Percentiles rank a stretch among this genome's conserved stretches.
phyloP scores from a whole-genome alignment of 129 eudicot genomes.

The Ambrosia artemisiifolia region DNA sequence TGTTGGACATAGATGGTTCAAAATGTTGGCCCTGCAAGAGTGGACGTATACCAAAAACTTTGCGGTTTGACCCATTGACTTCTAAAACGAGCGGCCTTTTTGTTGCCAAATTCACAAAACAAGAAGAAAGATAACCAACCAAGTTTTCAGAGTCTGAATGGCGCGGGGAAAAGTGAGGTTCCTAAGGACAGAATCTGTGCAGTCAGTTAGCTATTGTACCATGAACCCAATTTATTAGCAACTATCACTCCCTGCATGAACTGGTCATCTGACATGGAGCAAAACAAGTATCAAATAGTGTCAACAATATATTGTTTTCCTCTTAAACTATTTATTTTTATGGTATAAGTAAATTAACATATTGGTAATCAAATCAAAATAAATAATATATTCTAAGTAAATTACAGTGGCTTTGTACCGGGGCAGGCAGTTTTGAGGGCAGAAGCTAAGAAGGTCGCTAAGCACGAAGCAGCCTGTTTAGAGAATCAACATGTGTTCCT shows the following conservation, averaged over 20 bases:
- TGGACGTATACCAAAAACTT: slow-evolving; percentile 62
- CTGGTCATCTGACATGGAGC: not conserved
- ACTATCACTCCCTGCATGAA: not conserved
- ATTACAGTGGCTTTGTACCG: too few relatives aligned
- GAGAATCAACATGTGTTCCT: too few relatives aligned
- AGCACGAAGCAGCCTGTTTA: too few relatives aligned
- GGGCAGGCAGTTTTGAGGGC: too few relatives aligned
- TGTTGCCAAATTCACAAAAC: slow-evolving; percentile 83
- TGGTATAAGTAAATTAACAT: not conserved
- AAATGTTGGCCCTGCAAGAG: slow-evolving; percentile 73
- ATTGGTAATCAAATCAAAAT: too few relatives aligned
- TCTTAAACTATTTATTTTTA: not conserved
- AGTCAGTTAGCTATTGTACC: slow-evolving; percentile 12
- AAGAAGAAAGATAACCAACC: slow-evolving; percentile 25
- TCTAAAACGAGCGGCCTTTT: slow-evolving; percentile 95
- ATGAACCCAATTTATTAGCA: not conserved
- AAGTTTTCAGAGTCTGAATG: slow-evolving; percentile 11
- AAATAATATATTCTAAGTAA: too few relatives aligned
- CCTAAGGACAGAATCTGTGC: not conserved
- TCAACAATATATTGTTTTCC: not conserved
- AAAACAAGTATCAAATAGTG: not conserved
- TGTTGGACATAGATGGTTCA: slow-evolving; percentile 69
- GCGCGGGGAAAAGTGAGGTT: not conserved
- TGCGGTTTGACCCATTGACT: slow-evolving; percentile 86
- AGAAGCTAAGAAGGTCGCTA: too few relatives aligned